Conservation (phyloP, 306 rosid species). For the Casuarina cunninghamiana region DNA sequence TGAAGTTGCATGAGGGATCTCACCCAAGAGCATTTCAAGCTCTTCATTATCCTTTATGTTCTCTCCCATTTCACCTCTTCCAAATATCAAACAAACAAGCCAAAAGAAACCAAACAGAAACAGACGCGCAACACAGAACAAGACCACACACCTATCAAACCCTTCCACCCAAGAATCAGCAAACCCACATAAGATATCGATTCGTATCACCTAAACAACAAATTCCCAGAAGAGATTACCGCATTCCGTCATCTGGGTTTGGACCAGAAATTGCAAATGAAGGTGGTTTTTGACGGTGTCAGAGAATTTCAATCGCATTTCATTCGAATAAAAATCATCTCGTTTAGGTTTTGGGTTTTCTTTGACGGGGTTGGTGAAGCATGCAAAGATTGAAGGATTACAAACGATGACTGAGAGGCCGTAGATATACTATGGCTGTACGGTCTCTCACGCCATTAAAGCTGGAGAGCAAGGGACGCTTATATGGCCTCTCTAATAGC, state of each 20-base stretch:
- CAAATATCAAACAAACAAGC: slow-evolving; percentile 6
- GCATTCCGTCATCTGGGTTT: slow-evolving; percentile 22
- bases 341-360: slow-evolving; percentile 20
- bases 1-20: slow-evolving; percentile 59
- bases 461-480: slow-evolving; percentile 45
- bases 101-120: background rate
- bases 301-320: slow-evolving; percentile 25
- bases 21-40: slow-evolving; percentile 52
- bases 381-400: slow-evolving; percentile 55
- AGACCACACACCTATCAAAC: slow-evolving; percentile 15
- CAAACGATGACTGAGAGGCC: slow-evolving; percentile 37
- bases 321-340: slow-evolving; percentile 7
- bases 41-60: slow-evolving; percentile 38
- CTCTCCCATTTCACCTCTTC: slow-evolving; percentile 21
- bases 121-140: background rate
- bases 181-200: slow-evolving; percentile 14
- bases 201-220: slow-evolving; percentile 12
- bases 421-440: slow-evolving; percentile 33
- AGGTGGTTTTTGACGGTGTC: slow-evolving; percentile 7
- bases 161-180: slow-evolving; percentile 22
- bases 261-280: background rate
- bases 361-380: slow-evolving; percentile 49
- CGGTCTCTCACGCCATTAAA: slow-evolving; percentile 49
- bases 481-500: slow-evolving; percentile 1
- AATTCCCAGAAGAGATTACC: slow-evolving; percentile 26